Conservation (phyloP, 2,329 filamentous ascomycete species). For the Phaeosphaeriaceae sp. region DNA sequence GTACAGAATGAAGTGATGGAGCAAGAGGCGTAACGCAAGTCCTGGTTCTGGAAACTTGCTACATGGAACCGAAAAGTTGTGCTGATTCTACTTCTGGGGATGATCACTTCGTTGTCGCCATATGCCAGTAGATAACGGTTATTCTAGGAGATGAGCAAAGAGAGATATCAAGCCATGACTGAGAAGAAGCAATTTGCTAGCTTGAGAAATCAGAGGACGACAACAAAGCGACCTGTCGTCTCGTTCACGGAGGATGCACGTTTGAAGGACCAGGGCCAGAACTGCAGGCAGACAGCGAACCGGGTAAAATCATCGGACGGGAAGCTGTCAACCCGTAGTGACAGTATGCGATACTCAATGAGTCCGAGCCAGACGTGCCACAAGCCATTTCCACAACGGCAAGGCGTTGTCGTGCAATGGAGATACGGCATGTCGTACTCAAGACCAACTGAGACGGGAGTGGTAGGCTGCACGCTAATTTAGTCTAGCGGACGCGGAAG, state of each 20-base stretch:
- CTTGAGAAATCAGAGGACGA: not conserved
- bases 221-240: not conserved
- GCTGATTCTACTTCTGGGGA: not conserved
- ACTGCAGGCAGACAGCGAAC: not conserved
- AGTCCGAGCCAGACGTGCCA: constrained; percentile 17
- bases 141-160: not conserved
- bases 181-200: not conserved
- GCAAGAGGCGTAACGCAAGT: not conserved
- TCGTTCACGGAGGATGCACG: constrained; percentile 4
- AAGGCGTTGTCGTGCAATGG: constrained; percentile 31
- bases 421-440: constrained; percentile 21
- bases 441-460: constrained; percentile 17
- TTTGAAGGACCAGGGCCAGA: constrained; percentile 4
- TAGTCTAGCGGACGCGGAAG: constrained; percentile 27
- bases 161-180: not conserved
- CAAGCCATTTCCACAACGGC: constrained; percentile 25
- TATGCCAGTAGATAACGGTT: not conserved
- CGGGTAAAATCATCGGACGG: constrained; percentile 10
- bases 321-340: constrained; percentile 30
- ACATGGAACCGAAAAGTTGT: not conserved
- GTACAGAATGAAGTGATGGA: not conserved
- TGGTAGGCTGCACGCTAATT: constrained; percentile 19
- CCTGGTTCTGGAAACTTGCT: not conserved
- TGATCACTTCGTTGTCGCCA: not conserved
- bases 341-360: constrained; percentile 25